Conservation (phyloP, 352 stramenopile species). For the Hyaloperonospora brassicae region DNA sequence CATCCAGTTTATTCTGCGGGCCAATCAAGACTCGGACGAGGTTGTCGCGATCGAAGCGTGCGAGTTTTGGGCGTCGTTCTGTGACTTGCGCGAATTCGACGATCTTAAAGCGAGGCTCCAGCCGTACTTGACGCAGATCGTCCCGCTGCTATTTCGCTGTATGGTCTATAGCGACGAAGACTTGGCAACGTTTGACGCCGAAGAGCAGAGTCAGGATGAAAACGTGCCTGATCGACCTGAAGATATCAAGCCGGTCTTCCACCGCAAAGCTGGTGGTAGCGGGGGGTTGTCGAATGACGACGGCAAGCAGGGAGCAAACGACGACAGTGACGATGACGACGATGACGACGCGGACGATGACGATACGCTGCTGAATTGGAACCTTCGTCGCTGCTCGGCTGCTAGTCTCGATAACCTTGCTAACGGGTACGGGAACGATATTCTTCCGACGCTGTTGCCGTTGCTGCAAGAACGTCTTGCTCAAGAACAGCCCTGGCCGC, state of each 20-base stretch:
- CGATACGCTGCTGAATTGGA: slow-evolving; percentile 94
- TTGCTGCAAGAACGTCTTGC: slow-evolving; percentile 87
- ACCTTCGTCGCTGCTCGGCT: slow-evolving; percentile 90
- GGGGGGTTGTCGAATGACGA: slow-evolving; percentile 40
- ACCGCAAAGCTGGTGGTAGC: slow-evolving; percentile 40
- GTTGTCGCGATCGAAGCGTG: slow-evolving; percentile 83
- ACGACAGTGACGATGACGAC: slow-evolving; percentile 87
- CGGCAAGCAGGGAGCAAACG: slow-evolving; percentile 84
- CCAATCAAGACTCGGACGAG: slow-evolving; percentile 81
- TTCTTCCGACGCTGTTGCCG: slow-evolving; percentile 89
- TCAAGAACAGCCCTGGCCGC: slow-evolving; percentile 86
- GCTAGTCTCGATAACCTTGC: slow-evolving; percentile 92
- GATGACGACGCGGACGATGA: slow-evolving; percentile 70
- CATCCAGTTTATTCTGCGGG: slow-evolving; percentile 87
- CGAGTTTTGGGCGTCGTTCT: slow-evolving; percentile 89
- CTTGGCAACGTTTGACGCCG: slow-evolving; percentile 82
- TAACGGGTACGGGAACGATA: slow-evolving; percentile 89
- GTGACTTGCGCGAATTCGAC: slow-evolving; percentile 82
- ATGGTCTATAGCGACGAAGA: slow-evolving; percentile 96
- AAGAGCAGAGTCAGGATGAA: slow-evolving; percentile 83
- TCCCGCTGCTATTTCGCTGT: slow-evolving; percentile 88
- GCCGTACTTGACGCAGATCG: slow-evolving; percentile 82
- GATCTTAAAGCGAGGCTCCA: slow-evolving; percentile 88
- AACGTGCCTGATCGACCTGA: slow-evolving; percentile 86
- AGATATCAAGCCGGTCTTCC: slow-evolving; percentile 87